Base-by-base conservation (phyloP, 192 early-diverging fungal genomes). In the Chytriomyces sp. region DNA sequence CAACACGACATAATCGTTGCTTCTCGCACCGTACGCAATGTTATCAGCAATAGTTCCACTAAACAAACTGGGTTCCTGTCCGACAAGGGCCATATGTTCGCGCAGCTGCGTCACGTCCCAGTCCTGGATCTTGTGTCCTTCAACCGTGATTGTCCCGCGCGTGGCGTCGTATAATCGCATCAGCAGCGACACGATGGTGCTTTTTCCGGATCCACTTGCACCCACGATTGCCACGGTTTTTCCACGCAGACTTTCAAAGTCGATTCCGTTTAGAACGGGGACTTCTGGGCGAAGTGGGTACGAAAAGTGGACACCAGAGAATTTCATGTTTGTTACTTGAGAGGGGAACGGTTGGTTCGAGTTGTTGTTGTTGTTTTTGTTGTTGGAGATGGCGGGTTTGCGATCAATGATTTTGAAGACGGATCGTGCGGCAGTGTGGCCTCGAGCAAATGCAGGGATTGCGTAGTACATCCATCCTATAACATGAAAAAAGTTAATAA, bases 1-100 rank as follows among this genome's bases (percentile, higher is more conserved):
- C 0, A 89, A 87, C 46, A 59, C 59, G 2, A 35, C 35, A 35
- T 35, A 35, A n/a, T 26, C 16, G 59, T 45, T 48, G 23, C 67
- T 26, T n/a, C 18, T 67, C 18, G 64, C 16, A 45, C 79, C 79
- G 48, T 49, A 61, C 11, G 61, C 66, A 45, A 86, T 75, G 62
- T 86, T 86, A 13, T 85, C 70, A 11, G 24, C 20, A 61, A 86
- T 78, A 7, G 84, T 71, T 7, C 61, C 67, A n/a, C 80, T 92
- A 92, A 83, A 83, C 35, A 96, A 87, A 26, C 94, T 89, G 1
- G 95, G 94, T 74, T 92, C 75, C 83, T 95, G 95, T 69, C 86
- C 87, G 57, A 96, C 95, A 11, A 96, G 80, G 60, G 92, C 95
- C 61, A 96, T 91, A 57, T 92, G 89, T 65, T 85, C 81, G 20